A percentile compares a stretch with the other conserved stretches of the same genome.
These are phyloP conservation scores for Naganishia sp. DNA, from an alignment of 1,284 basidiomycete species.

Conservation along the genomic window DNA sequence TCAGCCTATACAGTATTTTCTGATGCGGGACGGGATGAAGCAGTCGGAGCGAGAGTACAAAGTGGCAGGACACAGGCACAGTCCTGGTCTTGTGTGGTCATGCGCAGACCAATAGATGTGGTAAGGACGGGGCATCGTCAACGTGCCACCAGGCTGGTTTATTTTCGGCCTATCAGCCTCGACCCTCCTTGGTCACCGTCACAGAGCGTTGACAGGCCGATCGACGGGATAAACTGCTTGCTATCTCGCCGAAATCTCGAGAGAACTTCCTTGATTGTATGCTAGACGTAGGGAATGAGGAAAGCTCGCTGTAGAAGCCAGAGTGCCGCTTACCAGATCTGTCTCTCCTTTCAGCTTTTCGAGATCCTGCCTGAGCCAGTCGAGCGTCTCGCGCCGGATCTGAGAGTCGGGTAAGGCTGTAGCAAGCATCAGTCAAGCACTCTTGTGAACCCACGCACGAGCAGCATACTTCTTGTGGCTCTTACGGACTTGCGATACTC, in stretches of 20 bases:
- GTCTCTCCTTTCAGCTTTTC: slow-evolving; percentile 43
- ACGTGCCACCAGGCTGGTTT: not conserved
- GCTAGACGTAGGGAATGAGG: not conserved
- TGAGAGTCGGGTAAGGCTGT: slow-evolving; percentile 50
- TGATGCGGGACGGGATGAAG: too few relatives aligned
- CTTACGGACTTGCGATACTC: slow-evolving; percentile 51
- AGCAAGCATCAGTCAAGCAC: not conserved
- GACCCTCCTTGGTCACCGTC: not conserved
- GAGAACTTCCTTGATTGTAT: slow-evolving; percentile 21
- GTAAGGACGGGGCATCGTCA: too few relatives aligned
- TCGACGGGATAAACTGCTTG: slow-evolving; percentile 32
- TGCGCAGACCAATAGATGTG: too few relatives aligned
- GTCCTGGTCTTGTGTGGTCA: not conserved
- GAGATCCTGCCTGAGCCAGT: slow-evolving; percentile 50
- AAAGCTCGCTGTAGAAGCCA: too few relatives aligned
- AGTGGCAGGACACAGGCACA: too few relatives aligned
- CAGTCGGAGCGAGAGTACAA: not conserved
- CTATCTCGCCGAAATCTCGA: slow-evolving; percentile 24
- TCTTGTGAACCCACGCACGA: not conserved
- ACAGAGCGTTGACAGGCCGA: slow-evolving; percentile 23
- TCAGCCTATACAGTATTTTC: too few relatives aligned
- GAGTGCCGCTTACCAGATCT: slow-evolving; percentile 43
- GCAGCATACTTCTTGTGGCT: slow-evolving; percentile 49
- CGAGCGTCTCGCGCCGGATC: slow-evolving; percentile 50
- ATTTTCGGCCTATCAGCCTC: slow-evolving; percentile 13